Base-by-base conservation (phyloP, 176 grass and related monocot genomes). In the Musa acuminata region DNA sequence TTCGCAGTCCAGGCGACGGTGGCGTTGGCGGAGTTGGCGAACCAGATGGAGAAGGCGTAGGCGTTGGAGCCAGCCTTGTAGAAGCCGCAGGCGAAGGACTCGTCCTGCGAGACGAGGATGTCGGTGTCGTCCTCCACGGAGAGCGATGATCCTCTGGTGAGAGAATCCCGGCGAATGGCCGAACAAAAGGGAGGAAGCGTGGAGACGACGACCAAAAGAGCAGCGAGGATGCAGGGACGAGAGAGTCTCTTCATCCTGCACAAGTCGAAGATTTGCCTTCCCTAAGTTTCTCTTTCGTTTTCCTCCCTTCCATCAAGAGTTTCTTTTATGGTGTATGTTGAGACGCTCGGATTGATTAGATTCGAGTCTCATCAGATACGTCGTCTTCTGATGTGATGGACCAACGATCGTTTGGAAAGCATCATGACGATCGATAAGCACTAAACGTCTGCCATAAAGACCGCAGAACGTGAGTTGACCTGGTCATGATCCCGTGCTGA, bases 41-140 rank as follows among this genome's bases (percentile, higher is more conserved):
- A 86, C 85, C 83, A 88, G 66, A 91, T 78, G 60, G 88, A 86
- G 69, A 91, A 88, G 82, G 76, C 71, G 80, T 86, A 89, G 29
- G 83, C 79, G 22, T 96, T 89, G 19, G 62, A 74, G 53, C 81
- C 86, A 19, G 91, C 81, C 77, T 67, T 73, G 71, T 96, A 86
- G 81, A 91, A 96, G 53, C 92, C 82, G 4, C 81, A 91, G 9
- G 86, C 55, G 66, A 91, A 91, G 69, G 62, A 53, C 1, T 73
- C 79, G n/a, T 75, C 84, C 0, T 73, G 72, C 0, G 88, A 96
- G 57, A 77, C 75, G 2, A 91, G 74, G 76, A 80, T 67, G 73
- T 57, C 22, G 27, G 49, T 48, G 19, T 20, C 27, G 27, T 84
- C 59, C 16, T 84, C 60, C 9, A 75, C 70, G 10, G 63, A 51